Evolutionary conservation across 116 monocot species (phyloP), one percentile per base, ranked within the genome.

Genomic region (Iris pallida): DNA sequence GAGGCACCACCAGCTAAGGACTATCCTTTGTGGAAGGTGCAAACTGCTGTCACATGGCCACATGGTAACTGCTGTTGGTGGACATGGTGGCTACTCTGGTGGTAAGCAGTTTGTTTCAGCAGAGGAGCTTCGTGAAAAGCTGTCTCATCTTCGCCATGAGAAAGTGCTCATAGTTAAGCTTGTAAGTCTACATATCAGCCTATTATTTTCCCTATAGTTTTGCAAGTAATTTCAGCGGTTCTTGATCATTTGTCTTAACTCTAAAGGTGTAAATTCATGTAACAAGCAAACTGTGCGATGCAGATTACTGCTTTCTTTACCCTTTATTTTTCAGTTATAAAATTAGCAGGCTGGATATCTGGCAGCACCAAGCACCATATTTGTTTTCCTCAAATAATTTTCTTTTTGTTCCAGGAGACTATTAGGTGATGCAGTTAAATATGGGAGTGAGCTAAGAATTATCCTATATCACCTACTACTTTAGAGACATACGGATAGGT

Each of bases 61-160:
- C 73, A 93, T 98, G 98, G 75, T 98, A 44, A 92, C 98, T 59
- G 98, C 98, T 61, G 98, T 98, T 56, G 98, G 98, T 54, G 98
- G 98, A 42, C 85, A 89, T 65, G 98, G 98, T 18, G 98, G 98
- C 60, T 98, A 98, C 79, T 59, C 90, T 42, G 98, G 98, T 47
- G 98, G 92, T 14, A 98, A 90, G 57, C 92, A 98, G 77, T 98
- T 98, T 65, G 70, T 98, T 59, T 71, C 81, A 6, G 98, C 98
- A 4, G 93, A 93, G 54, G 78, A 88, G 71, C 90, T 98, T 18
- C 77, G 98, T 42, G 81, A 92, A 52, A 92, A 93, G 75, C 76
- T 98, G 11, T 87, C 93, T 46, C 81, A 93, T 64, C 75, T 98
- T 6, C 75, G 85, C 15, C 68, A 82, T 61, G 90, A 92, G 78